These are phyloP conservation scores for Cicer bijugum DNA, from an alignment of 306 rosid species.

Conservation along the genomic window DNA sequence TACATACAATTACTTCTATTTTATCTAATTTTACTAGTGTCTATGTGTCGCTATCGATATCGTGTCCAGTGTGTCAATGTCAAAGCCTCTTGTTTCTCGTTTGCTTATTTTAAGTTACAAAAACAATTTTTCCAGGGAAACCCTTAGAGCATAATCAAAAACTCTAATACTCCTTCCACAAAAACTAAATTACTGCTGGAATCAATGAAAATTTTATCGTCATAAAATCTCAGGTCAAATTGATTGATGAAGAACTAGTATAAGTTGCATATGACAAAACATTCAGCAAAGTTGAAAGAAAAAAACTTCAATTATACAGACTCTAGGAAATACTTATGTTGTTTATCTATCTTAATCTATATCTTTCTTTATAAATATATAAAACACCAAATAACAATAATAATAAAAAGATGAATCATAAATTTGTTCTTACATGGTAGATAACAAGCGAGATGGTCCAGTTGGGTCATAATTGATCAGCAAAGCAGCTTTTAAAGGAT, in stretches of 20 bases:
- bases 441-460: constrained; percentile 88
- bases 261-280: constrained; percentile 1
- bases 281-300: not conserved
- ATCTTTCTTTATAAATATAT: not conserved
- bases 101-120: too few relatives aligned
- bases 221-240: not conserved
- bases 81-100: too few relatives aligned
- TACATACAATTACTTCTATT: too few relatives aligned
- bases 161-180: constrained; percentile 4
- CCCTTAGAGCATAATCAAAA: not conserved
- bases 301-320: not conserved
- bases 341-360: constrained; percentile 26
- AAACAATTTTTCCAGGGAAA: too few relatives aligned
- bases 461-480: constrained; percentile 83
- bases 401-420: not conserved
- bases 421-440: constrained; percentile 68
- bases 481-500: constrained; percentile 83
- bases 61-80: too few relatives aligned
- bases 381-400: constrained; percentile 6
- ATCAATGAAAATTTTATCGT: constrained; percentile 1
- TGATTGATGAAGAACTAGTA: constrained; percentile 10
- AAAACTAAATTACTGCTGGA: not conserved
- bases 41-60: too few relatives aligned
- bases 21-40: too few relatives aligned
- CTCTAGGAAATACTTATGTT: not conserved